Evolutionary conservation across 345 rosid genomes (phyloP).

Genomic region (Aquilaria malaccensis): DNA sequence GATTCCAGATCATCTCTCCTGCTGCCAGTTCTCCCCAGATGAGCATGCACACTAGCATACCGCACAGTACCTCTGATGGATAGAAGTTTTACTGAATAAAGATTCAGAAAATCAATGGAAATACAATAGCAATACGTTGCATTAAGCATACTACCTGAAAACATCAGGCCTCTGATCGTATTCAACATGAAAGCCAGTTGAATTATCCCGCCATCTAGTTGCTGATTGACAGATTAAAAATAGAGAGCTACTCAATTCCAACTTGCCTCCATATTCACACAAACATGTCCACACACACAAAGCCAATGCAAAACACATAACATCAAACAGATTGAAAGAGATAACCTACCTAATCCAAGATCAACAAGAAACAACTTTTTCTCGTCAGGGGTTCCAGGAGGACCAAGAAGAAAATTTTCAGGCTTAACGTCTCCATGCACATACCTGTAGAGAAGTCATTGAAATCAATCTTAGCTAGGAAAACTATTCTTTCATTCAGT

Average conservation of each 20-base stretch:
- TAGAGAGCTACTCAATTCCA: background rate
- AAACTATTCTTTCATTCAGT: background rate
- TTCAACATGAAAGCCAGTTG: slow-evolving; percentile 54
- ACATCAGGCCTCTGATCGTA: slow-evolving; percentile 83
- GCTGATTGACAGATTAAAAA: slow-evolving; percentile 30
- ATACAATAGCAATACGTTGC: background rate
- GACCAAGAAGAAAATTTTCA: slow-evolving; percentile 70
- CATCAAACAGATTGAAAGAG: background rate
- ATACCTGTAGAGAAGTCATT: slow-evolving; percentile 29
- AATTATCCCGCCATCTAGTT: slow-evolving; percentile 49
- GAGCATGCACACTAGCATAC: slow-evolving; percentile 77
- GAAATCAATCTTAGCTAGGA: background rate
- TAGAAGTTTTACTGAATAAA: background rate
- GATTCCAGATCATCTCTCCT: slow-evolving; percentile 85
- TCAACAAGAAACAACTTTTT: slow-evolving; percentile 59
- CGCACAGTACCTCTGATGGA: slow-evolving; percentile 70
- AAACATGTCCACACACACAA: no score
- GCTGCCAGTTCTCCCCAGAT: slow-evolving; percentile 68
- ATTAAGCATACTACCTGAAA: slow-evolving; percentile 37
- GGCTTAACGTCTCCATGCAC: slow-evolving; percentile 85
- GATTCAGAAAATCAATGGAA: background rate
- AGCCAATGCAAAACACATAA: background rate
- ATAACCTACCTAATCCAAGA: slow-evolving; percentile 58
- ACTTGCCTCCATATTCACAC: background rate
- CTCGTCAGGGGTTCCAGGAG: slow-evolving; percentile 48